A percentile compares a stretch with the other conserved stretches of the same genome.
These are phyloP conservation scores for Alloascoidea hylecoeti DNA, from an alignment of 805 yeast species.

Conservation along the genomic window DNA sequence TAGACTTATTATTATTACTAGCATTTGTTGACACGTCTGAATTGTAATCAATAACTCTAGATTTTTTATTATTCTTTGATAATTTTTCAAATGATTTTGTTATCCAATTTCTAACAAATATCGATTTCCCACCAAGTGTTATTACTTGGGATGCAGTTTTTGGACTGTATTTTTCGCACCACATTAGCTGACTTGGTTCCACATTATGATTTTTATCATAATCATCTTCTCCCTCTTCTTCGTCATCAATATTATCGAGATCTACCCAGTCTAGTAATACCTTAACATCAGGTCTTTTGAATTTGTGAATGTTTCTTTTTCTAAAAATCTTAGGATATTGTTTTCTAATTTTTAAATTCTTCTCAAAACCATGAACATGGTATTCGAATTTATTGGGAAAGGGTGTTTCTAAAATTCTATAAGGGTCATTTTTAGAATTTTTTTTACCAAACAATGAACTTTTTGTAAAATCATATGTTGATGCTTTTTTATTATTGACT, in stretches of 20 bases:
- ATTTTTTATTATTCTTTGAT: neutral
- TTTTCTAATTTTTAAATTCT: neutral
- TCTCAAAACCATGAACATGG: neutral
- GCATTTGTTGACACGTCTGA: too few relatives aligned
- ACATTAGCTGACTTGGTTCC: neutral
- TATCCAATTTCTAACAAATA: neutral
- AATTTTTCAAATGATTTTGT: neutral
- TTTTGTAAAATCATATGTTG: conserved; percentile 1
- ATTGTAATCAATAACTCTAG: too few relatives aligned
- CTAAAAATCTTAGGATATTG: neutral
- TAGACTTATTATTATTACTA: too few relatives aligned
- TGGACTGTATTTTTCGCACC: neutral
- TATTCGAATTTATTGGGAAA: neutral
- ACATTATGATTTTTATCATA: too few relatives aligned
- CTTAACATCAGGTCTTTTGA: neutral
- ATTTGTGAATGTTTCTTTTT: neutral
- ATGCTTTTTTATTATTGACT: too few relatives aligned
- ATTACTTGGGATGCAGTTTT: neutral
- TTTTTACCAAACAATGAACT: neutral
- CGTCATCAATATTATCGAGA: too few relatives aligned
- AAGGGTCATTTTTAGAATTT: neutral
- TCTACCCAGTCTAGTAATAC: too few relatives aligned
- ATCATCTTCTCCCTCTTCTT: neutral
- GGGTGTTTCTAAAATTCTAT: neutral
- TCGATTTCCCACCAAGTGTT: neutral